Conservation (phyloP, 1,139 yeast species). For the Lodderomyces pseudojiufengensis region DNA sequence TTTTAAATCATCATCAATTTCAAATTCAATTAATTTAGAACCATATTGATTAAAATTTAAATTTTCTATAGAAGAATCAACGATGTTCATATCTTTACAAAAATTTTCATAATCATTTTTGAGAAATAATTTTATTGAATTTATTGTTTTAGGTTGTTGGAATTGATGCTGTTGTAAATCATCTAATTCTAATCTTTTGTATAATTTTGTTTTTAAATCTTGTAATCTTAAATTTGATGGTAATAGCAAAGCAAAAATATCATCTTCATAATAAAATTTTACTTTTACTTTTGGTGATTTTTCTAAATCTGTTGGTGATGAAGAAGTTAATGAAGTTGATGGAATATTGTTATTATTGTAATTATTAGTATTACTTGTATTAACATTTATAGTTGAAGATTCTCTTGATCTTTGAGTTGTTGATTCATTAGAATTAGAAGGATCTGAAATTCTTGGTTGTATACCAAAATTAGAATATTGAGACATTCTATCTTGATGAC, state of each 20-base stretch:
- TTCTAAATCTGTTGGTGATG: constrained; percentile 9
- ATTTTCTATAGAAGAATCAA: constrained; percentile 26
- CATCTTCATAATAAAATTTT: constrained; percentile 86
- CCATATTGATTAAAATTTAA: constrained; percentile 22
- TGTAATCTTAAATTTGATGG: constrained; percentile 57
- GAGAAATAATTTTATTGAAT: constrained; percentile 29
- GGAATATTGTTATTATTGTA: constrained; percentile 2
- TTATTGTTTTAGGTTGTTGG: constrained; percentile 14
- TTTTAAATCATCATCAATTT: constrained; percentile 38
- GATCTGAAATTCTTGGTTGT: constrained; percentile 13
- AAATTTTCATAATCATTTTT: constrained; percentile 45
- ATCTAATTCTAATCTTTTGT: constrained; percentile 52
- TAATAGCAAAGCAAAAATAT: constrained; percentile 81
- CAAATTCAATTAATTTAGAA: constrained; percentile 28
- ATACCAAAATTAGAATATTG: constrained; percentile 31
- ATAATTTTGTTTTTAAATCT: constrained; percentile 61
- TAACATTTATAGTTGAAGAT: constrained; percentile 10
- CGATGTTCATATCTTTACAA: constrained; percentile 28
- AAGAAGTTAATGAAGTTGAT: background rate
- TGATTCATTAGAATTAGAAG: constrained; percentile 27
- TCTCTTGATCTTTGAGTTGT: constrained; percentile 14
- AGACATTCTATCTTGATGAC: constrained; percentile 42
- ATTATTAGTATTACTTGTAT: constrained; percentile 6
- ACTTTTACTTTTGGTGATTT: constrained; percentile 49
- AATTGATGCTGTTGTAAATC: constrained; percentile 14